phyloP scores from a whole-genome alignment of 805 yeast genomes.

The Zygoascus bituminiphila region DNA sequence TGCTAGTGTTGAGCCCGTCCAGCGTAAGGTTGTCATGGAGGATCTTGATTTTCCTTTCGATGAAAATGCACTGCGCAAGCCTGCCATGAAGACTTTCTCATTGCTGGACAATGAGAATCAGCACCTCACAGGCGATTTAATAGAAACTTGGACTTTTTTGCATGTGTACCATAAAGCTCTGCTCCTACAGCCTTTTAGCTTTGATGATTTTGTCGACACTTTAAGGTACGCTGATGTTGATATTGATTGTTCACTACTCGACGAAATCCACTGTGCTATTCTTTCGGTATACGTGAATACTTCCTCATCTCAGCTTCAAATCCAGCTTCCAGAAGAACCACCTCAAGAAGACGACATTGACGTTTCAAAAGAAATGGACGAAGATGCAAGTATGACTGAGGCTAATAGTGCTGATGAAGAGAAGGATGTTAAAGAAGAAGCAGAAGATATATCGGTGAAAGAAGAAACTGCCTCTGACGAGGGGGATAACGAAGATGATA shows the following conservation, averaged over 20 bases:
- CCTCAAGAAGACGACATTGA: conserved; percentile 26
- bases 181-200: conserved; percentile 62
- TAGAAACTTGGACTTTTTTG: conserved; percentile 69
- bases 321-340: conserved; percentile 25
- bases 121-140: conserved; percentile 20
- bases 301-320: conserved; percentile 32
- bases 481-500: conserved; percentile 18
- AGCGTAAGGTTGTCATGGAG: background rate
- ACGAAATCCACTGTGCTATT: conserved; percentile 62
- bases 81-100: conserved; percentile 7
- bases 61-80: conserved; percentile 5
- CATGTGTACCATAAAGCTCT: conserved; percentile 62
- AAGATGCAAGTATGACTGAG: conserved; percentile 5
- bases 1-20: no score
- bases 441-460: conserved; percentile 22
- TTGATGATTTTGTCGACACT: conserved; percentile 65
- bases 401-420: conserved; percentile 14
- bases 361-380: conserved; percentile 16
- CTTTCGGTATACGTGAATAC: conserved; percentile 46
- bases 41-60: conserved; percentile 4
- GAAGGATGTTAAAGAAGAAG: conserved; percentile 15
- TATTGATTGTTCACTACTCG: conserved; percentile 44
- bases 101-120: conserved; percentile 5
- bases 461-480: conserved; percentile 23
- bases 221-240: conserved; percentile 40